A percentile compares a stretch with the other conserved stretches of the same genome.
These are phyloP conservation scores for Penicillium diatomitis DNA, from an alignment of 495 filamentous ascomycete genomes.

Conservation along the genomic window DNA sequence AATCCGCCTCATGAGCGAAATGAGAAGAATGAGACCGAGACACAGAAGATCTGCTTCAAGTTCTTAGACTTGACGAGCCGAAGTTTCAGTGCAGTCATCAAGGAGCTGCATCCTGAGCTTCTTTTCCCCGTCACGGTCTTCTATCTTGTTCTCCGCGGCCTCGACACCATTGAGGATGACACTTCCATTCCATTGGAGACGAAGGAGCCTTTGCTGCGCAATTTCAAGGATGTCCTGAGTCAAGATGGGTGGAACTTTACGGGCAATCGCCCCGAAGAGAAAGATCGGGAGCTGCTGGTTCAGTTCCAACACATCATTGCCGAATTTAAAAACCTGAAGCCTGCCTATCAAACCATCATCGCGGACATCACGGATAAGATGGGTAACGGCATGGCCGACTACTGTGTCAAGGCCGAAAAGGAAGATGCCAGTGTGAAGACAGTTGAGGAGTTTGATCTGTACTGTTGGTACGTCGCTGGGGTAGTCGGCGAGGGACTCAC, in stretches of 20 bases:
- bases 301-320: slow-evolving; percentile 79
- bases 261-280: slow-evolving; percentile 83
- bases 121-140: slow-evolving; percentile 86
- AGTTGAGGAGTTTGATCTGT: slow-evolving; percentile 80
- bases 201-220: slow-evolving; percentile 80
- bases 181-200: slow-evolving; percentile 74
- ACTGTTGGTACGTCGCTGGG: slow-evolving; percentile 97
- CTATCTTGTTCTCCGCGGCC: slow-evolving; percentile 80
- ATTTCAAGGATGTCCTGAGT: slow-evolving; percentile 69
- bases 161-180: slow-evolving; percentile 98
- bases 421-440: slow-evolving; percentile 74
- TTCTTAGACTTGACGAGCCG: slow-evolving; percentile 83
- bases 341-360: slow-evolving; percentile 74
- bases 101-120: slow-evolving; percentile 89
- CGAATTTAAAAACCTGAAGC: slow-evolving; percentile 86
- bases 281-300: slow-evolving; percentile 84
- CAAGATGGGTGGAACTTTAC: slow-evolving; percentile 84
- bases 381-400: slow-evolving; percentile 98
- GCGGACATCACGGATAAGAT: slow-evolving; percentile 91
- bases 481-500: slow-evolving; percentile 91
- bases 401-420: slow-evolving; percentile 69
- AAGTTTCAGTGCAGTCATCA: slow-evolving; percentile 87
- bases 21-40: slow-evolving; percentile 59
- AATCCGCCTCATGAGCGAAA: slow-evolving; percentile 82
- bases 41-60: slow-evolving; percentile 71